Conservation (phyloP, 768 basidiomycete genomes). For the Phanerochaete carnosa region DNA sequence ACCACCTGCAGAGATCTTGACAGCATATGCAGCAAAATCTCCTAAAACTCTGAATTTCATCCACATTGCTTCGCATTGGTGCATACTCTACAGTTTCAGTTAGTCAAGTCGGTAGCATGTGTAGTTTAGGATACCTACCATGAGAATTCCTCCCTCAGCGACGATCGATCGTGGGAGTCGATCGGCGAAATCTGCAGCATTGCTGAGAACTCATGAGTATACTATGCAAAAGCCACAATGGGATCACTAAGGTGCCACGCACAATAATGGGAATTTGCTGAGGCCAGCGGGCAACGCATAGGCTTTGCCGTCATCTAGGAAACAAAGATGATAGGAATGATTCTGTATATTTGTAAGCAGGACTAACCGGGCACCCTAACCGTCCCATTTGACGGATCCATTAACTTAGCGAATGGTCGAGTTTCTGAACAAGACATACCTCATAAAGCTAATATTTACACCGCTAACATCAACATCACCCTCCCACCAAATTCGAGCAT, state of each 20-base stretch:
- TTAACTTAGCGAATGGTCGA: neutral
- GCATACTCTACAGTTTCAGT: constrained; percentile 18
- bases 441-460: constrained; percentile 1
- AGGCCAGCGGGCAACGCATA: constrained; percentile 24
- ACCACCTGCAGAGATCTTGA: constrained; percentile 29
- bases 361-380: neutral
- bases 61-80: constrained; percentile 30
- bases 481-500: neutral
- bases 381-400: neutral
- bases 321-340: neutral
- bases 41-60: constrained; percentile 17
- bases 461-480: neutral
- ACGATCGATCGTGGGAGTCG: constrained; percentile 18
- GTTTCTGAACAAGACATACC: neutral
- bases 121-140: constrained; percentile 16
- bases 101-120: neutral
- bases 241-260: neutral
- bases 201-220: too few species aligned
- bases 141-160: constrained; percentile 23
- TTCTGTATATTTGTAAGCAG: neutral
- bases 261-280: constrained; percentile 23
- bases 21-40: constrained; percentile 6
- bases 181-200: constrained; percentile 13
- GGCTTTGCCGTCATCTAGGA: constrained; percentile 4
- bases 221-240: neutral